Conservation (phyloP, 306 rosid species). For the Leucaena leucocephala region DNA sequence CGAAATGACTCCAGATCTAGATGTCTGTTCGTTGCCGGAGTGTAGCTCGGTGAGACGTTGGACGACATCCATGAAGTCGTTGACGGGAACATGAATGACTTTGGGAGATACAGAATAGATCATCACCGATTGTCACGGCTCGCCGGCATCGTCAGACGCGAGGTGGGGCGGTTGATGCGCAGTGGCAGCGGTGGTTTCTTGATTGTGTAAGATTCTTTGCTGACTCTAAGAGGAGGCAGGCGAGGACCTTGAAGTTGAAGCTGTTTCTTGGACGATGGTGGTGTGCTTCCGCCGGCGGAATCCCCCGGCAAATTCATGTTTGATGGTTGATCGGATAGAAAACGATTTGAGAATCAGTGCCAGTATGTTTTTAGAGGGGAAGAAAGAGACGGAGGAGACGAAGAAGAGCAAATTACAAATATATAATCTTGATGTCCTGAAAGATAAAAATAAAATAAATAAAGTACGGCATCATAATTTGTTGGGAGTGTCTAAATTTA, state of each 20-base stretch:
- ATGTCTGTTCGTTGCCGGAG: slow-evolving; percentile 41
- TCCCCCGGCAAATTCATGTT: slow-evolving; percentile 46
- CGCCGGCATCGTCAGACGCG: neutral
- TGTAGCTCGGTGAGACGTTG: too few relatives aligned
- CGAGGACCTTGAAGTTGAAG: slow-evolving; percentile 70
- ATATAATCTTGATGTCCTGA: neutral
- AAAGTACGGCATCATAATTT: too few relatives aligned
- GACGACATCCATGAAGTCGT: too few relatives aligned
- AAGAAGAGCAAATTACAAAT: too few relatives aligned
- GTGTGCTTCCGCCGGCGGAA: slow-evolving; percentile 19
- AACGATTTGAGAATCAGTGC: neutral
- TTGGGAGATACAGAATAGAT: slow-evolving; percentile 46
- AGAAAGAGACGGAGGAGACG: too few relatives aligned
- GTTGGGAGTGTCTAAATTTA: too few relatives aligned
- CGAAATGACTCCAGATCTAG: neutral
- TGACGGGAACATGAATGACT: neutral
- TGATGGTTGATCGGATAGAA: neutral
- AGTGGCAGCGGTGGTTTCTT: slow-evolving; percentile 53
- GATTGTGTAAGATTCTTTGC: slow-evolving; percentile 65
- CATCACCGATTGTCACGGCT: slow-evolving; percentile 45
- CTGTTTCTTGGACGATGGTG: slow-evolving; percentile 49
- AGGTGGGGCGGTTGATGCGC: neutral
- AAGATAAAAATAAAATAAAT: neutral
- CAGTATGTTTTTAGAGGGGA: neutral
- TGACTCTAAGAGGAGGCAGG: slow-evolving; percentile 59